phyloP scores from a whole-genome alignment of 805 yeast genomes.

The Maudiozyma bulderi region DNA sequence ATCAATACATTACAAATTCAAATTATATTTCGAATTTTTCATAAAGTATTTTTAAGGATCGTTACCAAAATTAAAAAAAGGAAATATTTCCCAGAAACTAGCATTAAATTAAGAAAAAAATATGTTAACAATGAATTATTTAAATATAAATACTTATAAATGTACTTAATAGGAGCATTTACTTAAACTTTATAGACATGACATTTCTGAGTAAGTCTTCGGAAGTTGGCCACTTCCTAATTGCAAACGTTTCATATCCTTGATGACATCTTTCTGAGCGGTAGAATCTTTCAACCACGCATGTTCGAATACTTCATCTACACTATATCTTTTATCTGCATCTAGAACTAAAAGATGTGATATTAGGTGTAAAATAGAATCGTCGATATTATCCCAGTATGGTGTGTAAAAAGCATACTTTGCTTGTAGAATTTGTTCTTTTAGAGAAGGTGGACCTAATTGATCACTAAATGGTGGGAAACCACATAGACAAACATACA shows the following conservation, averaged over 20 bases:
- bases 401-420: constrained; percentile 69
- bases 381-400: constrained; percentile 66
- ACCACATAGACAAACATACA: constrained; percentile 74
- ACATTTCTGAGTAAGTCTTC: constrained; percentile 32
- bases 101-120: too few relatives aligned
- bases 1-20: too few relatives aligned
- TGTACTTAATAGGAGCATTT: too few relatives aligned
- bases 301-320: constrained; percentile 75
- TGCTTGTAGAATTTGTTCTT: constrained; percentile 60
- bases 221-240: constrained; percentile 25
- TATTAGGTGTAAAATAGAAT: constrained; percentile 55
- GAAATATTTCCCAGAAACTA: too few relatives aligned
- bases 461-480: constrained; percentile 83
- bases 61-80: too few relatives aligned
- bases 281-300: constrained; percentile 56
- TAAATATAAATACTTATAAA: too few relatives aligned
- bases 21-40: too few relatives aligned
- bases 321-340: constrained; percentile 64
- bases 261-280: constrained; percentile 6
- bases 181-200: constrained; percentile 10
- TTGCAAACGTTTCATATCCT: constrained; percentile 21
- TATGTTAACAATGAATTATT: too few relatives aligned
- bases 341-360: constrained; percentile 54
- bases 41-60: too few relatives aligned
- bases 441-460: constrained; percentile 68